Evolutionary conservation across 306 rosid species (phyloP), one percentile per base, ranked within the genome.

Genomic region (Begonia fuchsioides): DNA sequence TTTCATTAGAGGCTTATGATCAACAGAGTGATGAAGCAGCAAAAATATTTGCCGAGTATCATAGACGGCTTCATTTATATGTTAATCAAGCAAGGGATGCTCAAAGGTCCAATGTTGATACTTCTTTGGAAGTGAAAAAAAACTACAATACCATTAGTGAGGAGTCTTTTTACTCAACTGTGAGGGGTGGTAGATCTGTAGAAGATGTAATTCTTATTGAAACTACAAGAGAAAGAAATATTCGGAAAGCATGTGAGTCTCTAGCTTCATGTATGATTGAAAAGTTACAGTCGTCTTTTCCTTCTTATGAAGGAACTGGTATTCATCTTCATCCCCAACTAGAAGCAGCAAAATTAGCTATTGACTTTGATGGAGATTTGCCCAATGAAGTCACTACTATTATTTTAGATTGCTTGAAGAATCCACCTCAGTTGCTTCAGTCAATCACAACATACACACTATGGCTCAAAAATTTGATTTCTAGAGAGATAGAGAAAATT

Each of bases 91-190:
- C 93, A 2, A 81, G 86, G 71, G 93, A 92, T 68, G 68, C 94
- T 63, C 98, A 82, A 64, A 75, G 86, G 68, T 75, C 76, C 10
- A 80, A 75, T 58, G 77, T 62, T 64, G 94, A 85, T 63, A 72
- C 93, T 55, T 75, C 98, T 54, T 41, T 63, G 53, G 94, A 92
- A 51, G 71, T 52, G 56, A 53, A 60, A 32, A 80, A 59, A 40
- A 79, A 66, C 71, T 79, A 76, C 61, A 57, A 76, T 73, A 61
- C 76, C 56, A 80, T 63, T 56, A 67, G 60, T 75, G 93, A 85
- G 75, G 98, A 82, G 68, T 74, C 96, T 59, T 87, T 92, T 51
- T 92, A 92, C 74, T 85, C 98, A 64, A 85, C 98, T 53, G 79
- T 85, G 38, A 82, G 76, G 74, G 72, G 93, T 39, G 59, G 76